Percentiles rank a stretch among this genome's conserved stretches.
Evolutionary conservation across 2,329 filamentous ascomycete species (phyloP).

Genomic region (Madurella mycetomatis): DNA sequence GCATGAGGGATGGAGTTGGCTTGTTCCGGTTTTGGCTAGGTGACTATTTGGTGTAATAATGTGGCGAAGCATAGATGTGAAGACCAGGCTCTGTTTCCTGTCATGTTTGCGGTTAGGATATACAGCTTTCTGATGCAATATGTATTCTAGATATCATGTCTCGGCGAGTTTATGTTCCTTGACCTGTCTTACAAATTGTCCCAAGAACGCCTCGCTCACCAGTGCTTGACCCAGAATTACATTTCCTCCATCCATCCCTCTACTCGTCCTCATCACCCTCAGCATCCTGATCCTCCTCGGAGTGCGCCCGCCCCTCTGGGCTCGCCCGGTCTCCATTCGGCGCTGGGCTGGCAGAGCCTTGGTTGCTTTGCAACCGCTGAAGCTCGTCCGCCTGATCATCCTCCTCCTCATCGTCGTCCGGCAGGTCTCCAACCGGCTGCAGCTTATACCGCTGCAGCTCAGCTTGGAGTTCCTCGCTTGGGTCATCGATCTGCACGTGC

Average conservation of each 20-base stretch:
- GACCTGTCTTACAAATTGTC: no score
- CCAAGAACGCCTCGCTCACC: constrained; percentile 8
- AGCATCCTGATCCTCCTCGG: constrained; percentile 36
- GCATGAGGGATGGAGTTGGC: neutral
- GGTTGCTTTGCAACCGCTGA: constrained; percentile 13
- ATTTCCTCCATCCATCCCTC: constrained; percentile 20
- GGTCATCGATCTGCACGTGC: constrained; percentile 52
- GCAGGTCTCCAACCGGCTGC: constrained; percentile 47
- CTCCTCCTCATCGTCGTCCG: constrained; percentile 32
- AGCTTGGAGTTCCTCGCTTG: constrained; percentile 48
- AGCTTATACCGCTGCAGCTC: constrained; percentile 50
- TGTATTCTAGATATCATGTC: neutral
- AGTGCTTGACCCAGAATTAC: neutral
- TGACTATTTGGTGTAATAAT: neutral
- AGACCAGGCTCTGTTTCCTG: no score
- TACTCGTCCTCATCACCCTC: constrained; percentile 43
- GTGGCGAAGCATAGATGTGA: neutral
- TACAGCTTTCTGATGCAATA: neutral
- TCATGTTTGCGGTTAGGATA: no score
- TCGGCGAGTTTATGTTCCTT: no score
- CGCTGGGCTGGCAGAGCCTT: constrained; percentile 8
- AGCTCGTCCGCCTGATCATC: constrained; percentile 20
- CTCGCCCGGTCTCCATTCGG: constrained; percentile 3
- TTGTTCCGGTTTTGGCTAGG: neutral
- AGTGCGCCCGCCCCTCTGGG: constrained; percentile 6